Percentiles rank a stretch among this genome's conserved stretches.
phyloP scores from a whole-genome alignment of 352 stramenopile species.

The Pythium phragmiticola region DNA sequence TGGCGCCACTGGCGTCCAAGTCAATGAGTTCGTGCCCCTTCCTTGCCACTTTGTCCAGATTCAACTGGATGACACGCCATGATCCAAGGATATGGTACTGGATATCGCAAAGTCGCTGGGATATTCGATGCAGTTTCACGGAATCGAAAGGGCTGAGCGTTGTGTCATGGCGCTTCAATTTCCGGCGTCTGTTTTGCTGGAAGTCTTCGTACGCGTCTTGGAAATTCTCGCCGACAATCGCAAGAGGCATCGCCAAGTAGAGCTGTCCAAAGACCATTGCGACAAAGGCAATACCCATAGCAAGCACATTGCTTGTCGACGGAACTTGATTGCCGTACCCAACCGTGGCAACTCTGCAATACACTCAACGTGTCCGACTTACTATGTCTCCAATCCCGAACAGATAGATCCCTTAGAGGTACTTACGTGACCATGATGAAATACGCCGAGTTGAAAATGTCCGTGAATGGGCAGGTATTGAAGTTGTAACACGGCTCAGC shows the following conservation, averaged over 20 bases:
- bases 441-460: slow-evolving; percentile 83
- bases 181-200: slow-evolving; percentile 53
- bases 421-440: slow-evolving; percentile 85
- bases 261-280: slow-evolving; percentile 78
- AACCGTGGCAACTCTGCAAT: slow-evolving; percentile 62
- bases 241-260: slow-evolving; percentile 79
- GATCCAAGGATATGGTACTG: slow-evolving; percentile 55
- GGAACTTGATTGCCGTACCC: slow-evolving; percentile 73
- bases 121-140: slow-evolving; percentile 39
- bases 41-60: slow-evolving; percentile 36
- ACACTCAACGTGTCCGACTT: slow-evolving; percentile 13
- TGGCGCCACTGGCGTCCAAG: not conserved
- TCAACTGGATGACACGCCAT: slow-evolving; percentile 47
- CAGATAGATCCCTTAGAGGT: too few species aligned
- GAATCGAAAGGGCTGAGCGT: slow-evolving; percentile 59
- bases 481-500: slow-evolving; percentile 76
- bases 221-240: slow-evolving; percentile 80
- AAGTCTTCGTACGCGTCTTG: slow-evolving; percentile 60
- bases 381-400: too few species aligned
- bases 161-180: slow-evolving; percentile 43
- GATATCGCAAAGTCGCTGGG: slow-evolving; percentile 57
- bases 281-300: slow-evolving; percentile 48
- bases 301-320: slow-evolving; percentile 49
- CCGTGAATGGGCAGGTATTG: slow-evolving; percentile 74
- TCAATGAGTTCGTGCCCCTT: slow-evolving; percentile 11